Base-by-base conservation (phyloP, 1,139 yeast species). In the Candida anutae region DNA sequence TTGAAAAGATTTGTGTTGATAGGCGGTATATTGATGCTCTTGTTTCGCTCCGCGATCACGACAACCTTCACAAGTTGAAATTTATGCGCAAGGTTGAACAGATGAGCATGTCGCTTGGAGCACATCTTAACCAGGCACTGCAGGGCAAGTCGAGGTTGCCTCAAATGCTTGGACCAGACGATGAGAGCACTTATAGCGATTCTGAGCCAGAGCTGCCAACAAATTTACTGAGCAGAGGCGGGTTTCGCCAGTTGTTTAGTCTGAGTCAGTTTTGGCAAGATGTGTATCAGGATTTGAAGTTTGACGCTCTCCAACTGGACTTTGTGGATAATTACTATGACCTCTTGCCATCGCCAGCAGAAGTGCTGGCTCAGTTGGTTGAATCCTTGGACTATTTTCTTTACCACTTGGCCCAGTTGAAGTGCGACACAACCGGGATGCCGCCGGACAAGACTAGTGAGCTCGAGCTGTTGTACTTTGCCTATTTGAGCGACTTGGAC, bases 231-330 rank as follows among this genome's bases (percentile, higher is more conserved):
- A n/a, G n/a, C n/a, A n/a, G n/a, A n/a, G n/a, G n/a, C n/a, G 26
- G 16, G 13, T 9, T 22, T 6, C 16, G 19, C 4, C 6, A 12
- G 19, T 17, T 17, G 19, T 17, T 17, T 8, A 8, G 19, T 8
- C 19, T 17, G 19, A 17, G 19, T 17, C 52, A 46, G 27, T 55
- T 58, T 31, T 58, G 63, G 63, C 52, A 55, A 34, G 43, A 48
- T 28, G 46, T 58, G 18, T 56, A 55, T 29, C 61, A 57, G 33
- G 64, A 58, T 33, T 31, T 58, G 27, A 55, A 51, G 31, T 44
- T 42, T 25, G 53, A 48, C 21, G 40, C 46, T 15, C 40, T 45
- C 36, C 48, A 46, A 28, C 27, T 43, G 35, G 37, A 43, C 13
- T 31, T 38, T 4, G 33, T 29, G 5, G 27, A 41, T 15, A 41